phyloP scores from a whole-genome alignment of 2,329 filamentous ascomycete species.

The Lojkania enalia region DNA sequence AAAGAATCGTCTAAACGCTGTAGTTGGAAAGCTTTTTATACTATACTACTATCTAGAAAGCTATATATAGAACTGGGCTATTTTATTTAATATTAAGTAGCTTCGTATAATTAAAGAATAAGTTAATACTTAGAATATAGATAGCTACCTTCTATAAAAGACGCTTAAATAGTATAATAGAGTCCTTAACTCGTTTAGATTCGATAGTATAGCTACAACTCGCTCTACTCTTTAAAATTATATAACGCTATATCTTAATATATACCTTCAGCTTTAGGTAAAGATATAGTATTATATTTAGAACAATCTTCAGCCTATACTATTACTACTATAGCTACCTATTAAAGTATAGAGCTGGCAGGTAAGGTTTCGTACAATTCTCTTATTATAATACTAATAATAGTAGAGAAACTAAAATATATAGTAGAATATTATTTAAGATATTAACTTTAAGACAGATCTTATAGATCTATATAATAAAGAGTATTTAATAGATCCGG shows the following conservation, averaged over 20 bases:
- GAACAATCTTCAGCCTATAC: background rate
- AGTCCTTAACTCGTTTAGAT: background rate
- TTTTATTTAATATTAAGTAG: constrained; percentile 1
- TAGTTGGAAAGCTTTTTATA: constrained; percentile 2
- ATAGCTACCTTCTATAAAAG: background rate
- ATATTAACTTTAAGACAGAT: background rate
- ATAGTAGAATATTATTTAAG: background rate
- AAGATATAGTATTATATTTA: background rate
- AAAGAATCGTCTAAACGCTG: background rate
- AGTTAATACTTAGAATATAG: background rate
- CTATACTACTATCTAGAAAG: background rate
- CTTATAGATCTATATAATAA: background rate
- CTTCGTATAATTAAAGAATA: constrained; percentile 3
- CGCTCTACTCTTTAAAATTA: background rate
- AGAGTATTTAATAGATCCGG: background rate
- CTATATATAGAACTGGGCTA: background rate
- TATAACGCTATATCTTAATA: background rate
- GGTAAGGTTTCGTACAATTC: background rate
- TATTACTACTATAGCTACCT: background rate
- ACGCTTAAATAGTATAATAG: background rate
- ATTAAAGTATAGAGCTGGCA: background rate
- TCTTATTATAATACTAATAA: background rate
- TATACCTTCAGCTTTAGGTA: constrained; percentile 1
- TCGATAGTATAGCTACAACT: background rate
- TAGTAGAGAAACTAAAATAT: no score